Conservation (phyloP, 768 basidiomycete genomes). For the Suillus paluster region DNA sequence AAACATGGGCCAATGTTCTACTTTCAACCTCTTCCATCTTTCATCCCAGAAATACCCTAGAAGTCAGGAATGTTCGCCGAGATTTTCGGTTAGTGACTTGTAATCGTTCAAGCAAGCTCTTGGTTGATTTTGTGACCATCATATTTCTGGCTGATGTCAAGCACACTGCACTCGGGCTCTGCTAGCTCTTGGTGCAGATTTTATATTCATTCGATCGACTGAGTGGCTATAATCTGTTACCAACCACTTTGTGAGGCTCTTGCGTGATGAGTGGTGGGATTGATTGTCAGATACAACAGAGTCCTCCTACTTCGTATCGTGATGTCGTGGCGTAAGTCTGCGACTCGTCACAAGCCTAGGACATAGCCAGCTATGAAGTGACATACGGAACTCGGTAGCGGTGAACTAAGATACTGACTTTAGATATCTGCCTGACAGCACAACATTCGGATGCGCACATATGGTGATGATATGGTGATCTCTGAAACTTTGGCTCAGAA, state of each 20-base stretch:
- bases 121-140: neutral
- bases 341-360: neutral
- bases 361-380: neutral
- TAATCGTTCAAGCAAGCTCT: neutral
- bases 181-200: too few relatives aligned
- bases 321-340: too few relatives aligned
- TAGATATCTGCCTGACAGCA: too few relatives aligned
- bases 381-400: neutral
- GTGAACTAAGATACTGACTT: neutral
- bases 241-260: too few relatives aligned
- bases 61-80: too few relatives aligned
- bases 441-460: neutral
- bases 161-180: neutral
- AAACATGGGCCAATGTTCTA: neutral
- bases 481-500: neutral
- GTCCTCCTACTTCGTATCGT: too few relatives aligned
- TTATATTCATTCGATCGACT: neutral
- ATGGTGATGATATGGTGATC: neutral
- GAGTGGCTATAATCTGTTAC: neutral
- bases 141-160: neutral
- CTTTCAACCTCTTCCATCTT: neutral
- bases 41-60: neutral
- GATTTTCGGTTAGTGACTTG: neutral
- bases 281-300: too few relatives aligned
- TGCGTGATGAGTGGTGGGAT: too few relatives aligned